Base-by-base conservation (phyloP, 2,329 filamentous ascomycete species). In the Xylariaceae sp. region DNA sequence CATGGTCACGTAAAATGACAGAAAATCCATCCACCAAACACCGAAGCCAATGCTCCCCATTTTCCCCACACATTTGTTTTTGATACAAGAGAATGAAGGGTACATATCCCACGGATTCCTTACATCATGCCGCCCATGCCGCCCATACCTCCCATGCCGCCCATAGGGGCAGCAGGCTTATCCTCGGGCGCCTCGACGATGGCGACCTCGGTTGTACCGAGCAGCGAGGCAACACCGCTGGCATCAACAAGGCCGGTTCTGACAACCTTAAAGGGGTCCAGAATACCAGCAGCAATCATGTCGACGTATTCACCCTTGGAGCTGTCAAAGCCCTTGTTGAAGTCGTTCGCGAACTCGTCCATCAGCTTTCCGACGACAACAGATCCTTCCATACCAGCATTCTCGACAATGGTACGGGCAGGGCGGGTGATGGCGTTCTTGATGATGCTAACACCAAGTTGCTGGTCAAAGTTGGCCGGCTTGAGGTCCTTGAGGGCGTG, bases 181-280 rank as follows among this genome's bases (percentile, higher is more conserved):
- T 96, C 89, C 66, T 97, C 90, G 38, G 87, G 78, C 38, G 90
- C 92, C 65, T 98, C 92, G 36, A 96, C 89, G 50, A 98, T 95
- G 52, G 92, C 89, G 41, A 97, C 92, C 73, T 98, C 92, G 45
- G 92, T 98, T 51, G 92, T 98, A 63, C 92, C 92, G 46, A 98
- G 85, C 46, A 98, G 81, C 38, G 90, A 97, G 38, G 92, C 92
- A 57, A 98, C 92, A 69, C 92, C 92, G 61, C 84, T 90, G 55
- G 92, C 92, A 59, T 98, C 92, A 59, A 89, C 78, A 43, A 98
- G 83, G 60, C 88, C 90, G 49, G 92, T 98, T 59, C 92, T 88
- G 61, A 98, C 92, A 55, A 98, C 92, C 85, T 98, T 98, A 77
- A 98, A 85, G 51, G 92, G 92, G 66, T 98, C 92, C 44, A 98